These are phyloP conservation scores for Sporopachydermia lactativora DNA, from an alignment of 805 yeast species.

Conservation along the genomic window DNA sequence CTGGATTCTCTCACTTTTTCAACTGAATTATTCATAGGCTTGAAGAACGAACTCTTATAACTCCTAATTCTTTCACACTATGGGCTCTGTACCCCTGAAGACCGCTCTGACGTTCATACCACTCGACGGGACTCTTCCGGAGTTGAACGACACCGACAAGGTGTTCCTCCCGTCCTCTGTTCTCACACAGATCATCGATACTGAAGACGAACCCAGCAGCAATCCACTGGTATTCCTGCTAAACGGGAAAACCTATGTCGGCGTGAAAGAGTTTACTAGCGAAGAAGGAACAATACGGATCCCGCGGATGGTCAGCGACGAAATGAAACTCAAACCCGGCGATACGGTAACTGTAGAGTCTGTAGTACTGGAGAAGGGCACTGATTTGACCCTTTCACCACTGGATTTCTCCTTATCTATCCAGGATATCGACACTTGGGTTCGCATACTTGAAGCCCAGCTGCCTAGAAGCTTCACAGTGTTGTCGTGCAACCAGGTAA, in stretches of 20 bases:
- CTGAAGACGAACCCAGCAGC: constrained; percentile 12
- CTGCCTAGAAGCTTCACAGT: constrained; percentile 37
- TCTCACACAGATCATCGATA: constrained; percentile 15
- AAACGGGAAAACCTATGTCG: constrained; percentile 20
- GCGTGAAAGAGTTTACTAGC: constrained; percentile 36
- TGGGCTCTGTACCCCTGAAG: too few relatives aligned
- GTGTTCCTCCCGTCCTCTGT: constrained; percentile 20
- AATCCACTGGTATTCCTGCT: constrained; percentile 26
- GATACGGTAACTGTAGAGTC: constrained; percentile 14
- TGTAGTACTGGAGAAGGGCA: constrained; percentile 30
- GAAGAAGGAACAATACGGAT: constrained; percentile 22
- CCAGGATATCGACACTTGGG: constrained; percentile 29
- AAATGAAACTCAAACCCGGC: constrained; percentile 14
- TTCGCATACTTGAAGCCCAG: constrained; percentile 35
- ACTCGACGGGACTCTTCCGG: too few relatives aligned
- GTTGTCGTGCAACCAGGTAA: constrained; percentile 25
- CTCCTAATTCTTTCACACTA: too few relatives aligned
- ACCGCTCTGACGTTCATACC: too few relatives aligned
- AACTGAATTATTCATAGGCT: too few relatives aligned
- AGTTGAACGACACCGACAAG: too few relatives aligned
- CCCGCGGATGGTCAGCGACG: constrained; percentile 22
- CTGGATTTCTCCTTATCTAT: constrained; percentile 15
- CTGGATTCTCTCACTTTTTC: too few relatives aligned
- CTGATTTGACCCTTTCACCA: constrained; percentile 30
- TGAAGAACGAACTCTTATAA: too few relatives aligned